Evolutionary conservation across 129 eudicot genomes (phyloP), one percentile per base, ranked within the genome.

Genomic region (Chrysanthemum seticuspe): DNA sequence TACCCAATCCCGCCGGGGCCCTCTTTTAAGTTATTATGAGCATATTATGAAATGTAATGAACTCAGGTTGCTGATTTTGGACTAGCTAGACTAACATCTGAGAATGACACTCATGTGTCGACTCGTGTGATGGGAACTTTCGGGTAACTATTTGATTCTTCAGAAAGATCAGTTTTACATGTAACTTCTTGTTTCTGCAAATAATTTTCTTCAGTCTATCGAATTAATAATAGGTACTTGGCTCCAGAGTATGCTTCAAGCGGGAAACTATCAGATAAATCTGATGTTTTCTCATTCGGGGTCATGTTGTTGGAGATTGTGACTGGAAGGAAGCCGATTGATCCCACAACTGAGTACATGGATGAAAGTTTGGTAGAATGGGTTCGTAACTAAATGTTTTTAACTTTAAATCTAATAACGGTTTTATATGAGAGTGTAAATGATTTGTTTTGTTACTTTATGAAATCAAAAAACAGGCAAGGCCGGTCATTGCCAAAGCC

Each of bases 101-200:
- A 79, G 48, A 95, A 89, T 16, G 76, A 68, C 76, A 90, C 97
- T 73, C 99, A 95, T 77, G 96, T 95, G 65, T 95, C 99, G 14
- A 95, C 99, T 8, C 91, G 99, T 2, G 99, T 95, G 67, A 95
- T 95, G 97, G 99, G 97, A 82, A 95, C 99, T 62, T 95, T 95
- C 62, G 97, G 99, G 99, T 95, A 67, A 58, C 74, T 79, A 44
- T 25, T 27, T 72, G 31, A 68, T 68, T 36, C 54, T 68, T 55
- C 14, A 36, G 2, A 36, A 53, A 21, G 58, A 27, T 27, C 21
- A 18, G 1, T 57, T 45, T 29, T 65, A 64, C 60, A 47, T 3
- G 13, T 13, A 44, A 59, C 47, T 71, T 40, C 45, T 72, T 63
- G 54, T 47, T 29, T 55, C 67, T 18, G 67, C 13, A 21, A 60